Conservation (phyloP, 257 asterid species). For the Leonotis leonurus region DNA sequence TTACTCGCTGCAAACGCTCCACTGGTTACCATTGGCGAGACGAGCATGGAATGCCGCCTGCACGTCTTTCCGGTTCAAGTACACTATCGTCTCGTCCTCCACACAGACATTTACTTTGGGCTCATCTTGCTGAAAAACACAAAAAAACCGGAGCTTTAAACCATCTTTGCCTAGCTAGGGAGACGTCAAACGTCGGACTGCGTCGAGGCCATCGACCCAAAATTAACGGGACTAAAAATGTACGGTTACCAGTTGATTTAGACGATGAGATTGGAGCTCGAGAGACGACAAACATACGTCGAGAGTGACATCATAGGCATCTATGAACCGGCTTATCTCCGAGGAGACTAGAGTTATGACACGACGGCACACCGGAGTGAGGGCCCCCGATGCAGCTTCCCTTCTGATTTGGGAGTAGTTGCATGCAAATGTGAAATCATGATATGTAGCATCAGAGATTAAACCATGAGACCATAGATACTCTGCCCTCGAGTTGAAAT, state of each 20-base stretch:
- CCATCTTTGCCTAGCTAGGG: neutral
- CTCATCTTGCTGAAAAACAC: slow-evolving; percentile 32
- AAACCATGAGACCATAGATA: slow-evolving; percentile 79
- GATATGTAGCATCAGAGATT: slow-evolving; percentile 52
- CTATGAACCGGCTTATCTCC: slow-evolving; percentile 36
- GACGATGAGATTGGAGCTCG: slow-evolving; percentile 38
- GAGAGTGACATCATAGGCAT: slow-evolving; percentile 56
- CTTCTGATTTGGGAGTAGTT: slow-evolving; percentile 47
- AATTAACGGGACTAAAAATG: too few relatives aligned
- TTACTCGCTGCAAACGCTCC: slow-evolving; percentile 76
- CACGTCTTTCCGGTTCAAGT: slow-evolving; percentile 65
- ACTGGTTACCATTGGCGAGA: slow-evolving; percentile 45
- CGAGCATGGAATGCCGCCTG: slow-evolving; percentile 77
- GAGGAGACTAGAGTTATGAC: slow-evolving; percentile 25
- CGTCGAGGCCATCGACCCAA: too few relatives aligned
- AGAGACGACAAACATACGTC: slow-evolving; percentile 71
- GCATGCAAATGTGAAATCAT: slow-evolving; percentile 42
- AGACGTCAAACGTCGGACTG: neutral
- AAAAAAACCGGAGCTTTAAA: neutral
- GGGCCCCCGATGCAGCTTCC: slow-evolving; percentile 20
- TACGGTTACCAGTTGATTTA: slow-evolving; percentile 39
- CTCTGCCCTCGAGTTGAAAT: slow-evolving; percentile 54
- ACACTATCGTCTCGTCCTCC: slow-evolving; percentile 41
- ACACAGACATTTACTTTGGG: slow-evolving; percentile 62
- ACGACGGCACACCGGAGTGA: slow-evolving; percentile 28